Evolutionary conservation across 2,329 filamentous ascomycete species (phyloP).

Genomic region (Apiospora sp.): DNA sequence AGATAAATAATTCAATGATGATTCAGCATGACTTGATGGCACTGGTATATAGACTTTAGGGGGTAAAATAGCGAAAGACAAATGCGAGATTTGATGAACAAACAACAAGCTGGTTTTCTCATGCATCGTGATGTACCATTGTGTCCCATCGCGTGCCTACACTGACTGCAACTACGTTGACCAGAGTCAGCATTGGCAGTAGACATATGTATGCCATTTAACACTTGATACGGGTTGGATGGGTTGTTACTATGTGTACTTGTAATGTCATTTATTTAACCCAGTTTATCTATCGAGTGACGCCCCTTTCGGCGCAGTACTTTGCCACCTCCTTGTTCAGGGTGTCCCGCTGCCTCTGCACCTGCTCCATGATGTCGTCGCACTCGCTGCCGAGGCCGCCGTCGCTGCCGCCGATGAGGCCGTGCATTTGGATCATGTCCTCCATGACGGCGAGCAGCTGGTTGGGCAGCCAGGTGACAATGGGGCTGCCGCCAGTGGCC

Average conservation of each 20-base stretch:
- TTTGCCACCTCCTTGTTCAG: slow-evolving; percentile 77
- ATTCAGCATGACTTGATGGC: slow-evolving; percentile 24
- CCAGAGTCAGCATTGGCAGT: neutral
- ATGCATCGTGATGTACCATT: neutral
- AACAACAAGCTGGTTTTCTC: neutral
- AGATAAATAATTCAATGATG: slow-evolving; percentile 22
- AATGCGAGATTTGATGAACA: slow-evolving; percentile 12
- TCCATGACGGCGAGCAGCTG: slow-evolving; percentile 78
- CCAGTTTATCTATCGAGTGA: slow-evolving; percentile 25
- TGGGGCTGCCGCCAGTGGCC: slow-evolving; percentile 81
- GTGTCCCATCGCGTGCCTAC: neutral
- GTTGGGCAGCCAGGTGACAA: slow-evolving; percentile 86
- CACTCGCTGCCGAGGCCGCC: slow-evolving; percentile 55
- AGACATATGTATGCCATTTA: too few species aligned
- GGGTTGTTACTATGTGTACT: too few species aligned
- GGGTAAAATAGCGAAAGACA: slow-evolving; percentile 21
- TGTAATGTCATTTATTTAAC: neutral
- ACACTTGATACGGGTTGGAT: neutral
- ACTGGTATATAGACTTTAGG: slow-evolving; percentile 24
- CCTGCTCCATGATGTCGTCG: slow-evolving; percentile 72
- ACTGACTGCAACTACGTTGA: neutral
- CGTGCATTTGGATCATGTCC: slow-evolving; percentile 70
- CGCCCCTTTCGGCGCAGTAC: slow-evolving; percentile 71
- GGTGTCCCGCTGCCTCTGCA: slow-evolving; percentile 68
- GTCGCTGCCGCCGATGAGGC: slow-evolving; percentile 49